phyloP scores from a whole-genome alignment of 1,284 basidiomycete genomes.

The Tylopilus orsonianus region DNA sequence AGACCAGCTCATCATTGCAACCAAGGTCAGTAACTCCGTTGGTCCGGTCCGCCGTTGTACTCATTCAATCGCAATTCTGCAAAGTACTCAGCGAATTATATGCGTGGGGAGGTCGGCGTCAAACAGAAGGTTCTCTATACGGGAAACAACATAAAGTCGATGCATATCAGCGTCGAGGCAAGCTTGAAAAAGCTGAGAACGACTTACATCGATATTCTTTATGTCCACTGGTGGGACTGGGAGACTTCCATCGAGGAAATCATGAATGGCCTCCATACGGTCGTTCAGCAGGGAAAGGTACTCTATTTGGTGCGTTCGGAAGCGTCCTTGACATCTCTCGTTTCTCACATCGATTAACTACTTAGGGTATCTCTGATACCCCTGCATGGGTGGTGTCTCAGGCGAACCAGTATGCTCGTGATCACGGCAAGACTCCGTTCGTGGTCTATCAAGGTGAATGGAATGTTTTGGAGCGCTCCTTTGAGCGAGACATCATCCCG shows the following conservation, averaged over 20 bases:
- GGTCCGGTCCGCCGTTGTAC: neutral
- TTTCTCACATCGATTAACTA: too few species aligned
- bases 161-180: constrained; percentile 33
- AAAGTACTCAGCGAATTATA: constrained; percentile 36
- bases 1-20: constrained; percentile 56
- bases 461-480: constrained; percentile 48
- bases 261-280: constrained; percentile 48
- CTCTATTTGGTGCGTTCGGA: constrained; percentile 39
- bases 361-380: constrained; percentile 38
- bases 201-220: constrained; percentile 42
- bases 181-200: constrained; percentile 48
- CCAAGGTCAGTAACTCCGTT: constrained; percentile 40
- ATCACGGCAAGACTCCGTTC: constrained; percentile 50
- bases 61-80: neutral
- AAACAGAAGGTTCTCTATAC: constrained; percentile 31
- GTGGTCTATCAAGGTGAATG: constrained; percentile 58
- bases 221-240: constrained; percentile 31
- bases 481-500: constrained; percentile 63
- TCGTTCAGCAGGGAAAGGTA: constrained; percentile 43
- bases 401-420: constrained; percentile 53
- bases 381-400: constrained; percentile 57
- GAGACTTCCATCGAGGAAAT: constrained; percentile 44
- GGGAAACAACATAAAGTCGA: constrained; percentile 39
- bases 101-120: constrained; percentile 21
- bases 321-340: neutral